Percentiles rank a stretch among this genome's conserved stretches.
phyloP scores from a whole-genome alignment of 371 early-diverging fungal genomes.

The Apophysomyces sp. region DNA sequence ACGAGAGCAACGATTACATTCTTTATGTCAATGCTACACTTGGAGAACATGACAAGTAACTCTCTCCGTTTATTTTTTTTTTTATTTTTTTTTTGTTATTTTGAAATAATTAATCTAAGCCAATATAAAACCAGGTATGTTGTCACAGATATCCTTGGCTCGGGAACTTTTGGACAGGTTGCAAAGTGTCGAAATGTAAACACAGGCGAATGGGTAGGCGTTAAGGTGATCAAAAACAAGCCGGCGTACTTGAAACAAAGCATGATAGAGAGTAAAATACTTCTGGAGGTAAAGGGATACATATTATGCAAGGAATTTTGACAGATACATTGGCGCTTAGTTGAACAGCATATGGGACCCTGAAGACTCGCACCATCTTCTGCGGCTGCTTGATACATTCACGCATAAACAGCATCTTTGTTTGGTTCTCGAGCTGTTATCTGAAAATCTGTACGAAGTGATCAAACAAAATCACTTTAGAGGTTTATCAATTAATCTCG shows the following conservation, averaged over 20 bases:
- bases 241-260: conserved; percentile 95
- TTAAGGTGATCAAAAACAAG: conserved; percentile 98
- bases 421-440: conserved; percentile 93
- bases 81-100: neutral
- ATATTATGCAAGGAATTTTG: neutral
- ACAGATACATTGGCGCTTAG: conserved; percentile 27
- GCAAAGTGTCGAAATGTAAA: conserved; percentile 89
- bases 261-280: conserved; percentile 93
- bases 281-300: conserved; percentile 21
- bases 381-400: conserved; percentile 92
- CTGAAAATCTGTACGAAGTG: conserved; percentile 95
- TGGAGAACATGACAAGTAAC: conserved; percentile 3
- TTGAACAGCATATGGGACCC: conserved; percentile 83
- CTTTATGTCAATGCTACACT: conserved; percentile 89
- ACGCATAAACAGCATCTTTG: conserved; percentile 93
- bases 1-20: conserved; percentile 91
- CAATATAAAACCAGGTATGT: conserved; percentile 63
- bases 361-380: conserved; percentile 84
- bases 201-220: conserved; percentile 86
- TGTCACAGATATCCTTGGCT: conserved; percentile 92
- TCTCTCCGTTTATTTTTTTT: neutral
- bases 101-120: no score
- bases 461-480: conserved; percentile 95
- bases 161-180: conserved; percentile 99
- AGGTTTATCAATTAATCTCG: conserved; percentile 88